Base-by-base conservation (phyloP, 495 filamentous ascomycete species). In the Aspergillus wentii region DNA sequence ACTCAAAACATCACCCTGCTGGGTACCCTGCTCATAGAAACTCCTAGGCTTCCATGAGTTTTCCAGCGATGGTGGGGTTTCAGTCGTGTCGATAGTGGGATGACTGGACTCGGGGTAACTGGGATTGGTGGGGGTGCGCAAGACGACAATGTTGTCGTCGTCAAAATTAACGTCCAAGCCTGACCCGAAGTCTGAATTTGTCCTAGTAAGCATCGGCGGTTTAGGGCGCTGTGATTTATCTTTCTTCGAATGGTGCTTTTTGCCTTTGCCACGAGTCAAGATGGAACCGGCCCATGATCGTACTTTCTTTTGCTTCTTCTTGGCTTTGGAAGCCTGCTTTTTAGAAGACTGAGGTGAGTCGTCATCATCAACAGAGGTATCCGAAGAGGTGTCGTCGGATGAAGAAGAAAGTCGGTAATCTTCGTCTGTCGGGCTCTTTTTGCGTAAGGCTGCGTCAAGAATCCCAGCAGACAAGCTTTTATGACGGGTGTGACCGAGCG, bases 231-330 rank as follows among this genome's bases (percentile, higher is more conserved):
- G 42, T 8, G 17, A 17, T 17, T 39, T 28, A 29, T 53, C 47
- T 14, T 61, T 53, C 19, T 72, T 71, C 19, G 54, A 45, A 14
- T 54, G 54, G 33, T 65, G 62, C 15, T 63, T 59, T 46, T 71
- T 74, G 7, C 74, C 64, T 51, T 88, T 89, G 19, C 83, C 72
- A 17, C 51, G 53, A 14, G 82, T 78, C 23, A 92, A 57, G 42
- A 92, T 82, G 14, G 83, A 78, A 17, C 82, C 84, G 23, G 86
- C 85, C 85, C 86, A 91, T 2, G 79, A 77, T 44, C 82, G 86
- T 37, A 89, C 85, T 58, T 81, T 87, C 54, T 86, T 86, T 46
- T 85, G 77, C 52, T 80, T 83, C 58, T 86, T 85, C 54, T 85
- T 88, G 8, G 60, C 52, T 36, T 68, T 72, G 1, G 57, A 43